Evolutionary conservation across 495 filamentous ascomycete species (phyloP), one percentile per base, ranked within the genome.

Genomic region (Neurospora africana): DNA sequence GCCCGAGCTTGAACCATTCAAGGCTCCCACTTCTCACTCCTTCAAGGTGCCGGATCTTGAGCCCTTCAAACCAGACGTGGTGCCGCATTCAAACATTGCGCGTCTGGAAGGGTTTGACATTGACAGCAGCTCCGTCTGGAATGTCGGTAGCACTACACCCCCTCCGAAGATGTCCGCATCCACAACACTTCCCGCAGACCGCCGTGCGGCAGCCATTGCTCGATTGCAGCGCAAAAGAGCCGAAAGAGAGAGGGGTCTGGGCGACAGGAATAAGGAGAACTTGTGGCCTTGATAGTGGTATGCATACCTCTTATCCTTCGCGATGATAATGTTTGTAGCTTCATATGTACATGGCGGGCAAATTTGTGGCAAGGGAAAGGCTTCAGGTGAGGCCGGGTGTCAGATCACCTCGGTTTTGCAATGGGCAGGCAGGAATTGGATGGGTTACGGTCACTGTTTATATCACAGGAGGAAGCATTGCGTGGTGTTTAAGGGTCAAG

Each of bases 201-300:
- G 91, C 40, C 79, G 81, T 37, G 85, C 87, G 19, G 90, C 90
- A 8, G 91, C 91, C 4, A 84, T 87, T 74, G 89, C 87, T 36
- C 83, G 91, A 37, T 80, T 93, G 15, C 86, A 88, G 77, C 83
- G 84, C 73, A 87, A 83, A 76, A 88, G 83, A 70, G 75, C 76
- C 11, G 77, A 83, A 76, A 87, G 83, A 71, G 76, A 76, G 30
- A 73, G 72, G 58, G 73, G 73, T 33, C 68, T 68, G 53, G 70
- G 68, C 35, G 75, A 70, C 36, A 74, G 79, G 36, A 79, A 85
- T 70, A 86, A 86, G 78, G 84, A 86, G 76, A 85, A 86, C 72
- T 67, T 81, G 35, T 73, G 71, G 38, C 79, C 81, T 35, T 69
- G 33, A 67, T 69, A 19, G 13, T 38, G 10, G 21, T 47, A n/a